phyloP scores from a whole-genome alignment of 2,329 filamentous ascomycete genomes.

The Fusarium guadeloupense region DNA sequence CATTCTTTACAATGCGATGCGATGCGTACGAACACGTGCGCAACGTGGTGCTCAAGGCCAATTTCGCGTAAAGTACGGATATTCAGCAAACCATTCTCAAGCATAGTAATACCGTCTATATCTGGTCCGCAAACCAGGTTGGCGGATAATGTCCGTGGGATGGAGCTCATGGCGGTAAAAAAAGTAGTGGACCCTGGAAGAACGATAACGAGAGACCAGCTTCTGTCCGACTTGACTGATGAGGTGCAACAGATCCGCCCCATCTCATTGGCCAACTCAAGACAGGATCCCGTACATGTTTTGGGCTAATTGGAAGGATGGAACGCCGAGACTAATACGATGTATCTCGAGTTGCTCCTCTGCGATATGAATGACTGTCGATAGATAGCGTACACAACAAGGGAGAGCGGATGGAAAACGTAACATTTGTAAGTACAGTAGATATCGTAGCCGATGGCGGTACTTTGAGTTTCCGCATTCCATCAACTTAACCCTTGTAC shows the following conservation, averaged over 20 bases:
- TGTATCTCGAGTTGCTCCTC: constrained; percentile 2
- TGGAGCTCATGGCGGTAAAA: constrained; percentile 10
- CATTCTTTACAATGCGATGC: neutral
- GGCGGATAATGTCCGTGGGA: constrained; percentile 13
- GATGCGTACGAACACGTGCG: constrained; percentile 8
- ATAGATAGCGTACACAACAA: constrained; percentile 2
- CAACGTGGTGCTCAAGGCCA: neutral
- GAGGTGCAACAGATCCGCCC: constrained; percentile 15
- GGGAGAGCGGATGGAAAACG: constrained; percentile 13
- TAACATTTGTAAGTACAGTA: too few relatives aligned
- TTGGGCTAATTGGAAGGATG: constrained; percentile 21
- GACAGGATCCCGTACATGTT: neutral
- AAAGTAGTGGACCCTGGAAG: constrained; percentile 9
- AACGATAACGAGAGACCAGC: constrained; percentile 6
- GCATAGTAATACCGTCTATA: neutral
- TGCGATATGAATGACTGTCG: neutral
- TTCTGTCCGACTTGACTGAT: neutral
- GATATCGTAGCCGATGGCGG: constrained; percentile 20
- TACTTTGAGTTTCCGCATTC: constrained; percentile 32
- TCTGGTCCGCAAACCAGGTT: constrained; percentile 32
- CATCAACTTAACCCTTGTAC: constrained; percentile 18
- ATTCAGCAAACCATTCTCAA: neutral
- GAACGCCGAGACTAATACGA: neutral
- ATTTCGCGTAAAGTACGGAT: too few relatives aligned
- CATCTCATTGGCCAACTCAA: constrained; percentile 14